Base-by-base conservation (phyloP, 2,329 filamentous ascomycete genomes). In the Blastomyces parvus region DNA sequence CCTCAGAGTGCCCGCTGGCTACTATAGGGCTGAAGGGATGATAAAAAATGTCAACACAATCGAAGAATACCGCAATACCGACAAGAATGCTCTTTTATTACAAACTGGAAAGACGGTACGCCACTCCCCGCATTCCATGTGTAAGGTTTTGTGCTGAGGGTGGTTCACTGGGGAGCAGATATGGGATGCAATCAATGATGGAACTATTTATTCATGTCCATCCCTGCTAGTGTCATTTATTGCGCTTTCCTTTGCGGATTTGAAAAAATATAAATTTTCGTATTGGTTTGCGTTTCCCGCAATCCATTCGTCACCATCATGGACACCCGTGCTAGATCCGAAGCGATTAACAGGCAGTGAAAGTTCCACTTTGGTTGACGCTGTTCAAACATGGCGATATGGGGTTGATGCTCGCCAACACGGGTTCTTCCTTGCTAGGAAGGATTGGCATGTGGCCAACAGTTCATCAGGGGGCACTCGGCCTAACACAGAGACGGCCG, bases 211-310 rank as follows among this genome's bases (percentile, higher is more conserved):
- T 77, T 94, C 91, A 11, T 90, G 93, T 60, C 94, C 94, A 2
- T 97, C 93, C 4, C 83, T 97, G 1, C 85, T 99, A 22, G 87
- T 91, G 4, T 94, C 90, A 7, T 97, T 97, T 74, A 84, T 90
- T 33, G 86, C 95, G 64, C 85, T 97, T 56, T 96, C 91, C 19
- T 99, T 90, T 74, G 93, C 94, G 66, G 93, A 99, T 73, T 83
- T 99, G 42, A 99, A 99, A 76, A 97, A 95, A 73, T 97, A 97
- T 79, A 90, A 88, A 66, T 97, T 97, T 74, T 91, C 88, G n/a
- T 97, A 97, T 77, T 96, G 95, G 86, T 97, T 97, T 76, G 93
- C 89, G 5, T 99, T 96, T 71, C 94, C 94, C 0, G 91, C 93
- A 19, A 82, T 99, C 55, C 92, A 96, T 73, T 96, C 93, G 3